Conservation (phyloP, 805 yeast species). For the Jamesozyma gamospora region DNA sequence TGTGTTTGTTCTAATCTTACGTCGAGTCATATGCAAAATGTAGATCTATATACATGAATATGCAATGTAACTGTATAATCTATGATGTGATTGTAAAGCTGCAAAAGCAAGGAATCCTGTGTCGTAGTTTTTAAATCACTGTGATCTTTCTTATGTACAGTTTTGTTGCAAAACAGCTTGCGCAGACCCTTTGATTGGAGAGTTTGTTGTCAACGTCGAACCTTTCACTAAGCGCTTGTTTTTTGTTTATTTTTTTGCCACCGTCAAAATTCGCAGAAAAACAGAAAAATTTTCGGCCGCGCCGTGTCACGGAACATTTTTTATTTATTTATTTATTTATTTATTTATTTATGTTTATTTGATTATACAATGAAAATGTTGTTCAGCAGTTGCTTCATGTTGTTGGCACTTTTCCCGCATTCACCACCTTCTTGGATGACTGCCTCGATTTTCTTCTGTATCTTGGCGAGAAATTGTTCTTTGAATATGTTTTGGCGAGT, state of each 20-base stretch:
- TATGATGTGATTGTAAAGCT: slow-evolving; percentile 5
- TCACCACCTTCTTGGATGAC: slow-evolving; percentile 66
- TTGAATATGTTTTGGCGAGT: slow-evolving; percentile 32
- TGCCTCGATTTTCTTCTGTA: slow-evolving; percentile 40
- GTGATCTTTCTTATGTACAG: not conserved
- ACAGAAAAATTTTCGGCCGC: not conserved
- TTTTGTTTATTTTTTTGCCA: not conserved
- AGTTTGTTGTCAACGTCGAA: no score
- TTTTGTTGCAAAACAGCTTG: not conserved
- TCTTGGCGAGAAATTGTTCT: slow-evolving; percentile 42
- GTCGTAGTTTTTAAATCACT: slow-evolving; percentile 4
- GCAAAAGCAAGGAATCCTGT: slow-evolving; percentile 3
- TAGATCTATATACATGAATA: slow-evolving; percentile 5
- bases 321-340: no score
- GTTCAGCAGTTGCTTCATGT: slow-evolving; percentile 15
- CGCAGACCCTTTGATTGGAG: not conserved
- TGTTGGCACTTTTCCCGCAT: slow-evolving; percentile 43
- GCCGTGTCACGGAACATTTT: not conserved
- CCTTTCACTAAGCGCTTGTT: not conserved
- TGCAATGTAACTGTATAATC: not conserved
- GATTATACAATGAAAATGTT: no score
- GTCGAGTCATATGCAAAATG: slow-evolving; percentile 1
- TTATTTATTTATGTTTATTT: no score
- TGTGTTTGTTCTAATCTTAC: slow-evolving; percentile 1
- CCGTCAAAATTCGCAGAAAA: not conserved